phyloP scores from a whole-genome alignment of 345 rosid species.

The Citrus trifoliata region DNA sequence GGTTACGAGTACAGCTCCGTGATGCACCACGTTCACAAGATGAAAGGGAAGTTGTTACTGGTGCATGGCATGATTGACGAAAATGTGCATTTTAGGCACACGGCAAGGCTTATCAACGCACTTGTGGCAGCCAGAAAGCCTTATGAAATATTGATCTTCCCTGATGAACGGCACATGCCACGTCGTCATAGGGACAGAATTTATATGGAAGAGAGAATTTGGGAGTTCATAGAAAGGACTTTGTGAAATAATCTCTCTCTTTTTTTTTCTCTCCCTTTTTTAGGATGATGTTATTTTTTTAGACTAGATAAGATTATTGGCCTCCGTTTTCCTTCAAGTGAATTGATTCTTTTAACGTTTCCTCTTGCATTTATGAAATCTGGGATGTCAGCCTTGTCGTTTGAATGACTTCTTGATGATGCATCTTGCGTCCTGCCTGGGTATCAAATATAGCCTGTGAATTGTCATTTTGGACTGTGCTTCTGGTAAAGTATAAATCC shows the following conservation, averaged over 20 bases:
- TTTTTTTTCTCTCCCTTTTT: background rate
- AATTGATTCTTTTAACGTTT: background rate
- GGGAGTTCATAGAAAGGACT: constrained; percentile 78
- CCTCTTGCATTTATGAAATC: background rate
- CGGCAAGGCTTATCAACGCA: constrained; percentile 83
- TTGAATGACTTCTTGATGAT: background rate
- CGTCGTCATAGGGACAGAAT: constrained; percentile 54
- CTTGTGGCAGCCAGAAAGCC: constrained; percentile 66
- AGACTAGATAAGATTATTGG: background rate
- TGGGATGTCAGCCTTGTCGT: background rate
- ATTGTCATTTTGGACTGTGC: background rate
- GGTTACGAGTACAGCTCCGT: constrained; percentile 62
- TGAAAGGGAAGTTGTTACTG: constrained; percentile 63
- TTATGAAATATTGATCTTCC: constrained; percentile 79
- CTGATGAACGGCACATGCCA: constrained; percentile 91
- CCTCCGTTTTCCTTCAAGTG: background rate
- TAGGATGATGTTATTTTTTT: too few relatives aligned
- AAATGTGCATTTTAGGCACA: constrained; percentile 93
- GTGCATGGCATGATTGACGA: constrained; percentile 97
- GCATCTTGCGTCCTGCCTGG: background rate
- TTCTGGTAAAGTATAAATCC: background rate
- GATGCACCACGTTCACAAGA: constrained; percentile 61
- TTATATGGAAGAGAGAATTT: constrained; percentile 92
- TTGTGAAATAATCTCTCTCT: constrained; percentile 35
- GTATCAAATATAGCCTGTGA: background rate